Evolutionary conservation across 108 stramenopile genomes (phyloP), one percentile per base, ranked within the genome.

Genomic region (Poteriospumella lacustris): DNA sequence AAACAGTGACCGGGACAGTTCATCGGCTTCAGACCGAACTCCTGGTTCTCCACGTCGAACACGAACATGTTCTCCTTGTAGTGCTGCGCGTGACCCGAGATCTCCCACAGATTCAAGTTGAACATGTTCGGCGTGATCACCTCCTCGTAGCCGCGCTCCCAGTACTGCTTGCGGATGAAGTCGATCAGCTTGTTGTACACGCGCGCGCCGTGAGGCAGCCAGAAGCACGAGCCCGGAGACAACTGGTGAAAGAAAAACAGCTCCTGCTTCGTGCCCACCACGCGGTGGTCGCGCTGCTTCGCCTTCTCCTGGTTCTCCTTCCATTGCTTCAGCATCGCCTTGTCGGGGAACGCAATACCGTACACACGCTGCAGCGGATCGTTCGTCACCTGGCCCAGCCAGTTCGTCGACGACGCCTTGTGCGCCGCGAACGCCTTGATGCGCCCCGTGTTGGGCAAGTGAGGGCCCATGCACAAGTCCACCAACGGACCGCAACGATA

Each of bases 1-100:
- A 99, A 85, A 85, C 96, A 97, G 86, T 99, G 98, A 81, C 96
- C 97, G 2, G 98, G 98, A 83, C 98, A 99, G 87, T 99, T 99
- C 98, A 99, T 99, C 31, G 98, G 98, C 87, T 96, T 97, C 91
- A 99, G 90, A 43, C 92, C 98, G 90, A 90, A 95, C 80, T 93
- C 92, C 77, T 89, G 84, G 36, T 91, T 93, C 68, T 96, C 96
- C 2, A 95, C 93, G 47, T 96, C 92, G 76, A 95, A 96, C 75
- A 90, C 88, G 79, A 96, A 95, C 95, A 95, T 96, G 84, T 89
- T 89, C 81, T 96, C 94, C 85, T 94, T 92, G 91, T 99, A 99
- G 85, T 99, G 98, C 90, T 94, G 82, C 52, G 94, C 94, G 82
- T 99, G 98, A 39, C 98, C 98, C 44, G 91, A 92, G 60, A 90